These are phyloP conservation scores for Aspergillus versicolor DNA, from an alignment of 2,329 filamentous ascomycete genomes.

Conservation along the genomic window DNA sequence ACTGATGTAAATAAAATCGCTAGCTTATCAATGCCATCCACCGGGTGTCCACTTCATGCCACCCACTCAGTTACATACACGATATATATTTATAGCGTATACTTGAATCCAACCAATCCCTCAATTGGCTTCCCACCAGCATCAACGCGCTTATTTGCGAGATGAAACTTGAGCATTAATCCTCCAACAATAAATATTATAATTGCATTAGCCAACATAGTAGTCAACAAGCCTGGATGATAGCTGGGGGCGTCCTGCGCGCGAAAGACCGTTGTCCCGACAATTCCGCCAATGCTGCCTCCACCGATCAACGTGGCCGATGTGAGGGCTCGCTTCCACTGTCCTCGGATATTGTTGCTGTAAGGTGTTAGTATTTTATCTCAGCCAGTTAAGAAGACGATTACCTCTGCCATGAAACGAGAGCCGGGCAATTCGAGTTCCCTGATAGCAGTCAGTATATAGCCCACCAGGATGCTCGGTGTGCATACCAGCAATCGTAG, in stretches of 20 bases:
- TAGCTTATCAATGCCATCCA: no score
- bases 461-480: constrained; percentile 22
- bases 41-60: no score
- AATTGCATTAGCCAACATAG: constrained; percentile 15
- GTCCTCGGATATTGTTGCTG: constrained; percentile 74
- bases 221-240: constrained; percentile 9
- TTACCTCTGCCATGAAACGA: constrained; percentile 68
- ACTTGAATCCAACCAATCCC: constrained; percentile 6
- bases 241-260: constrained; percentile 20
- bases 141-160: constrained; percentile 9
- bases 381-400: not conserved
- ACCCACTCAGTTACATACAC: no score
- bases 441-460: not conserved
- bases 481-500: constrained; percentile 67
- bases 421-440: constrained; percentile 50
- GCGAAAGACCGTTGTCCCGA: constrained; percentile 16
- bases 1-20: no score
- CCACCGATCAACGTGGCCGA: constrained; percentile 64
- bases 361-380: not conserved
- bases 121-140: constrained; percentile 12
- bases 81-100: constrained; percentile 4
- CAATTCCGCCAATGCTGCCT: constrained; percentile 19
- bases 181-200: constrained; percentile 10
- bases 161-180: constrained; percentile 3
- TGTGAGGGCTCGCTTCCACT: constrained; percentile 81